Evolutionary conservation across 2,329 filamentous ascomycete genomes (phyloP).

Genomic region (Penicillium sp.): DNA sequence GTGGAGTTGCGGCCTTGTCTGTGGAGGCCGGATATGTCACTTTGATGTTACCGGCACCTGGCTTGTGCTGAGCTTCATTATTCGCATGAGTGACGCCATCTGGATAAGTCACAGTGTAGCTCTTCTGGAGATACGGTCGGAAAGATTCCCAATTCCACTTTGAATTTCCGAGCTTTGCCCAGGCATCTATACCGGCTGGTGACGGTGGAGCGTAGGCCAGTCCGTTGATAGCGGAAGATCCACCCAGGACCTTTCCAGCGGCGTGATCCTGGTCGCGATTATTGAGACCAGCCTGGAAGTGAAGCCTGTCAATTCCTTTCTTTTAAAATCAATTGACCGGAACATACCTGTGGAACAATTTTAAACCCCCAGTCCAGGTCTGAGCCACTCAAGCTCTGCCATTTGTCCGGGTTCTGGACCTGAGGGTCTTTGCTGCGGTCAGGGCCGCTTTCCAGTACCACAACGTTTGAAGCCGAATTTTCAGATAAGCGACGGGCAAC

Average conservation of each 20-base stretch:
- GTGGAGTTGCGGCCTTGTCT: background rate
- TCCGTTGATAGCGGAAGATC: slow-evolving; percentile 19
- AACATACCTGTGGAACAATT: slow-evolving; percentile 9
- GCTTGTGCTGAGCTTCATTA: background rate
- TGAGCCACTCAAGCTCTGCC: slow-evolving; percentile 6
- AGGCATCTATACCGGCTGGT: slow-evolving; percentile 37
- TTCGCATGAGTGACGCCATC: background rate
- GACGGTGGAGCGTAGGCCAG: slow-evolving; percentile 42
- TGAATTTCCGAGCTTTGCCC: slow-evolving; percentile 26
- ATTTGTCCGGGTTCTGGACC: slow-evolving; percentile 8
- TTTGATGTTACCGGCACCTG: slow-evolving; percentile 7
- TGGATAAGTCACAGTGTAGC: slow-evolving; percentile 3
- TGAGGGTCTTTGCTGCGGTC: slow-evolving; percentile 10
- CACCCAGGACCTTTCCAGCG: slow-evolving; percentile 33
- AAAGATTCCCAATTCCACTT: slow-evolving; percentile 19
- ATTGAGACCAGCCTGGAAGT: slow-evolving; percentile 17
- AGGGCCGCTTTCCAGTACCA: slow-evolving; percentile 15
- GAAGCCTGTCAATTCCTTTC: background rate
- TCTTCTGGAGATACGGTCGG: slow-evolving; percentile 16
- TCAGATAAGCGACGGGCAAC: slow-evolving; percentile 19
- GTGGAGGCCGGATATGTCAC: slow-evolving; percentile 9
- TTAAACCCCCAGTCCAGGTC: slow-evolving; percentile 19
- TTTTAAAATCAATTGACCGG: too few species aligned
- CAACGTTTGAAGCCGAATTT: slow-evolving; percentile 3
- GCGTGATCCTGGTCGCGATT: slow-evolving; percentile 19